Conservation (phyloP, 2,329 filamentous ascomycete species). For the Periconia macrospinosa region DNA sequence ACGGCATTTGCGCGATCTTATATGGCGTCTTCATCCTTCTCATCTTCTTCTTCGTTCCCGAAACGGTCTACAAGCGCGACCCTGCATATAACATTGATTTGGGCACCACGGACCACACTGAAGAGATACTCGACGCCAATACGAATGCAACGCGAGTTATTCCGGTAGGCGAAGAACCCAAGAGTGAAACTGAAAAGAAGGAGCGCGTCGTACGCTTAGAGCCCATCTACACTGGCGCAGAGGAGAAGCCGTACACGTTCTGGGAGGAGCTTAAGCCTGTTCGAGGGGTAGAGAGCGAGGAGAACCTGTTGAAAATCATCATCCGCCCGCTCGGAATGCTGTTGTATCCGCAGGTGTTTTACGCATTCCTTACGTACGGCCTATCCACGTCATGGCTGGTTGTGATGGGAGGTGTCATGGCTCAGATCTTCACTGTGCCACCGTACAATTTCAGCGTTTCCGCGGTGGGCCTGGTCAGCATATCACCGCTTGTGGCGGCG, state of each 20-base stretch:
- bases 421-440: constrained; percentile 30
- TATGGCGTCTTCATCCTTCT: constrained; percentile 83
- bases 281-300: constrained; percentile 19
- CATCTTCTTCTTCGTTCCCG: constrained; percentile 77
- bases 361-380: constrained; percentile 29
- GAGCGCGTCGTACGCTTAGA: constrained; percentile 7
- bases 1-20: constrained; percentile 52
- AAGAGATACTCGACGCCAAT: constrained; percentile 20
- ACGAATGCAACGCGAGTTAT: not conserved
- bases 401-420: constrained; percentile 25
- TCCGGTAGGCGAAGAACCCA: constrained; percentile 13
- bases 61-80: constrained; percentile 75
- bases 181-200: constrained; percentile 9
- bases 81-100: constrained; percentile 69
- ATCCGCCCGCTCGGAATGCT: constrained; percentile 35
- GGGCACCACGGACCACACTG: constrained; percentile 20
- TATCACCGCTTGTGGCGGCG: constrained; percentile 73
- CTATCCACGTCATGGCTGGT: constrained; percentile 28
- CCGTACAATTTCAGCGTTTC: constrained; percentile 32
- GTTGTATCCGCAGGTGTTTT: constrained; percentile 31
- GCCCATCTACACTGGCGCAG: constrained; percentile 21
- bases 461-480: constrained; percentile 25
- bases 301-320: constrained; percentile 27
- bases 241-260: constrained; percentile 23
- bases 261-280: constrained; percentile 21